Base-by-base conservation (phyloP, 805 yeast genomes). In the Kluyveromyces aestuarii region DNA sequence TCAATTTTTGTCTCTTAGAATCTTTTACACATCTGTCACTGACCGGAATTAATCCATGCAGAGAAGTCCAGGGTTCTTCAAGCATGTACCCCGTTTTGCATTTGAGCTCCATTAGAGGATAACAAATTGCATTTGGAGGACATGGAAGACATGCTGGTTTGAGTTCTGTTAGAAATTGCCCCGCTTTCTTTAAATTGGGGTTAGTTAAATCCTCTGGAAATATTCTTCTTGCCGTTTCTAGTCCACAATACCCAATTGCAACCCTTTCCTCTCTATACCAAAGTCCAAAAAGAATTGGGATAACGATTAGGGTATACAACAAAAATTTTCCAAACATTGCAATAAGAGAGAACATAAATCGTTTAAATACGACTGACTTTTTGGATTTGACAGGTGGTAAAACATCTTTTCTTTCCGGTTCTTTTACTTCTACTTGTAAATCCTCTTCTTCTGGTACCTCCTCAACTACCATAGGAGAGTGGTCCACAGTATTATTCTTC, bases 101-200 rank as follows among this genome's bases (percentile, higher is more conserved):
- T 49, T 75, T 80, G 8, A 86, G 59, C 46, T 74, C 70, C 56
- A 84, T 70, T 41, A 73, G 62, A 21, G 80, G 77, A 53, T 74
- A 79, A 66, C 98, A 91, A 37, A 77, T 71, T 0, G 90, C 93
- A 66, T 90, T 82, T 3, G 73, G 76, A 1, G 98, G 97, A 61
- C 98, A 91, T 25, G 77, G 77, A 4, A 76, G 67, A 68, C 99
- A 91, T 0, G 55, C 41, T 2, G 95, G 95, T 44, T 74, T 74
- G 45, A 74, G 61, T 0, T 60, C 49, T 44, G 75, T 77, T 49
- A 84, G 63, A 49, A 69, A 66, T 0, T 64, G 56, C 39, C 84
- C 86, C 9, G 73, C 37, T 9, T 55, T 44, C 3, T 63, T 54
- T 27, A 78, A 50, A 42, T 63, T 57, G 0, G 64, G 58, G 30